Base-by-base conservation (phyloP, 306 rosid species). In the Senna tora region DNA sequence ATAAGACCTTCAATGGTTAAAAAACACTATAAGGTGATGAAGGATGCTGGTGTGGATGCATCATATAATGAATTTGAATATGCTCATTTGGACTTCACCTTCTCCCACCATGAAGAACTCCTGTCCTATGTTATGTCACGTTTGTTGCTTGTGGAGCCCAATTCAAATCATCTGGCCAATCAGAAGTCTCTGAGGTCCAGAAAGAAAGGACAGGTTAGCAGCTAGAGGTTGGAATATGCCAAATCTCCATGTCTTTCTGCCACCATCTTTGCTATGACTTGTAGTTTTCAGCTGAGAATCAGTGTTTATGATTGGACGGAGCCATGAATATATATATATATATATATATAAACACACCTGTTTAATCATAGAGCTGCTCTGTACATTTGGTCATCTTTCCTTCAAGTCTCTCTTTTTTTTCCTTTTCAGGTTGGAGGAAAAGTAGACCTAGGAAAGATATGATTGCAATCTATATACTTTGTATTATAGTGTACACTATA, bases 1-100 rank as follows among this genome's bases (percentile, higher is more conserved):
- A 89, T 89, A 51, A 72, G 85, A 73, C 87, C 95, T 21, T 78
- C 91, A 5, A 89, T 86, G 91, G 95, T 89, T 10, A 84, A 50
- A 74, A 89, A 77, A 78, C 90, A 89, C 76, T 82, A 86, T 59
- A 80, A 65, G 55, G 52, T 86, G 80, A 86, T 89, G 95, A 86
- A 80, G 74, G 71, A 79, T 10, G 75, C 84, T 1, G 82, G 81
- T 39, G 89, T 82, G 25, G 59, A 60, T 57, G 95, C 79, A 36
- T 89, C 95, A 38, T 89, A 51, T 59, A 71, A 39, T 17, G 87
- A 86, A 56, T 89, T 82, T 32, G 89, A 89, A 71, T 89, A 86
- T 34, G 95, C 95, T 9, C 95, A 89, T 75, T 77, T 89, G 74
- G 95, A 89, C 79, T 89, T 89, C 61, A 89, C 95, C 30, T 89